phyloP scores from a whole-genome alignment of 768 basidiomycete genomes.

The Termitomyces sp. region DNA sequence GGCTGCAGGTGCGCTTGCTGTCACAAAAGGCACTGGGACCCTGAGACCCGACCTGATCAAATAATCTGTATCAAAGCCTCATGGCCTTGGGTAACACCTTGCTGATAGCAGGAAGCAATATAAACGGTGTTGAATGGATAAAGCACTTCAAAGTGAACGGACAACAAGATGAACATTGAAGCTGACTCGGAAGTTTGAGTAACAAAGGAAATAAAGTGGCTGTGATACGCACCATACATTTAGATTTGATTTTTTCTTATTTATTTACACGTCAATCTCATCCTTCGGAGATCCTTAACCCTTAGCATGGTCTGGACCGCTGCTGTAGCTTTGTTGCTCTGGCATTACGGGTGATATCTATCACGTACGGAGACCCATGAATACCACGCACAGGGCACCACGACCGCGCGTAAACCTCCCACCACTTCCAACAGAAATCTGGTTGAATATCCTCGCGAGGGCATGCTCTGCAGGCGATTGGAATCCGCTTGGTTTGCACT shows the following conservation, averaged over 20 bases:
- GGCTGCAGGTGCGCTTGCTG: constrained; percentile 2
- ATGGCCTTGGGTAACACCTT: constrained; percentile 1
- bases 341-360: neutral
- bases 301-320: neutral
- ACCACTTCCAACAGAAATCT: constrained; percentile 27
- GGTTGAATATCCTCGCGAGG: constrained; percentile 22
- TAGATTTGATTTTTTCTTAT: neutral
- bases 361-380: constrained; percentile 1
- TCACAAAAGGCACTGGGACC: constrained; percentile 4
- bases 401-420: constrained; percentile 10
- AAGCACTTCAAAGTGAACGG: neutral
- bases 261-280: neutral
- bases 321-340: neutral
- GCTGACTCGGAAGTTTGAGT: neutral
- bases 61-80: constrained; percentile 5
- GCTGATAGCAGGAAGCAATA: constrained; percentile 2
- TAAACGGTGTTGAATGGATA: neutral
- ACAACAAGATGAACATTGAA: neutral
- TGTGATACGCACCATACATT: neutral
- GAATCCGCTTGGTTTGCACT: constrained; percentile 20
- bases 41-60: constrained; percentile 8
- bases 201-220: neutral
- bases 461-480: constrained; percentile 20
- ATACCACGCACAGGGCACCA: constrained; percentile 13
- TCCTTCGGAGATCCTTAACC: neutral